Percentiles rank a stretch among this genome's conserved stretches.
phyloP scores from a whole-genome alignment of 768 basidiomycete species.

The Termitomyces sp. region DNA sequence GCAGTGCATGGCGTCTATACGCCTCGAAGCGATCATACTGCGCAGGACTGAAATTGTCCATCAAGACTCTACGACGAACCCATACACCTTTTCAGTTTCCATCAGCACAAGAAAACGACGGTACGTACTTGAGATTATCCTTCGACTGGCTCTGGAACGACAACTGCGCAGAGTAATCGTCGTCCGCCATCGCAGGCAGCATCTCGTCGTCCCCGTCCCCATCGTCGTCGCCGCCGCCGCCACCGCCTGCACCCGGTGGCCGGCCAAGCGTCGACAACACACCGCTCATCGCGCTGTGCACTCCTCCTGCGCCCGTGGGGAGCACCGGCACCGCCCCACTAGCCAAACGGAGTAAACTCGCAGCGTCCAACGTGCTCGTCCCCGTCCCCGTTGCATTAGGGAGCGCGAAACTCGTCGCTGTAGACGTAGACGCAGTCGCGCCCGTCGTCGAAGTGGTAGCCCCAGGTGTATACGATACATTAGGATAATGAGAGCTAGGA shows the following conservation, averaged over 20 bases:
- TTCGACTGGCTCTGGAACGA: constrained; percentile 87
- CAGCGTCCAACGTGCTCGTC: constrained; percentile 14
- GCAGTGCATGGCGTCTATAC: constrained; percentile 77
- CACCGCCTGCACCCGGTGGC: constrained; percentile 31
- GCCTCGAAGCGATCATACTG: constrained; percentile 91
- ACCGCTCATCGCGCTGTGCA: constrained; percentile 6
- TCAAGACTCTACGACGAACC: constrained; percentile 64
- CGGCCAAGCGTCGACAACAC: constrained; percentile 5
- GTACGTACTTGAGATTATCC: constrained; percentile 70
- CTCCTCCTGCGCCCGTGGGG: constrained; percentile 13
- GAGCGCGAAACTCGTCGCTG: constrained; percentile 5
- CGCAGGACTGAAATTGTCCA: constrained; percentile 80
- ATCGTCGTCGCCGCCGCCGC: constrained; percentile 63
- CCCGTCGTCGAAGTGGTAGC: background rate
- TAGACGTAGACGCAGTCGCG: background rate
- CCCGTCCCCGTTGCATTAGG: constrained; percentile 1
- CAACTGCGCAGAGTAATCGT: constrained; percentile 80
- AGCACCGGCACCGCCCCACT: constrained; percentile 10
- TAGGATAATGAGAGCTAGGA: constrained; percentile 2
- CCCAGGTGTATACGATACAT: constrained; percentile 1
- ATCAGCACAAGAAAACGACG: background rate
- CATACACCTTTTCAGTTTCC: too few species aligned
- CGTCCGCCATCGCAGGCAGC: constrained; percentile 82
- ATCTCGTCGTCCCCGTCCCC: constrained; percentile 76
- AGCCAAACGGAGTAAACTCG: constrained; percentile 18